Conservation (phyloP, 2,329 filamentous ascomycete genomes). For the Fusarium begoniae region DNA sequence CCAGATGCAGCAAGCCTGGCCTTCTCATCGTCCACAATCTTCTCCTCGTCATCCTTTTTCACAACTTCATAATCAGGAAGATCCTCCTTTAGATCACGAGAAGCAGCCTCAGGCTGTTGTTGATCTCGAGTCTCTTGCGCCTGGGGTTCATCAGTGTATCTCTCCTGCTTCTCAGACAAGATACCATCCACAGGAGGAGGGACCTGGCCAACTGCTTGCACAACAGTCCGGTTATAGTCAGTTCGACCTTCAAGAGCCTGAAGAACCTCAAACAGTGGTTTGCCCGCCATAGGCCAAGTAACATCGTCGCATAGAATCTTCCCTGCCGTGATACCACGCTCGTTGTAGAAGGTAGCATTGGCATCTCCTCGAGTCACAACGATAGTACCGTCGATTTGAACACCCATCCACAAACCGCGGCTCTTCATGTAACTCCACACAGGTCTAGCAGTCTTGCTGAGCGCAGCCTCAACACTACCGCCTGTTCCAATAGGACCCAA, state of each 20-base stretch:
- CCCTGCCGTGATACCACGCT: conserved; percentile 53
- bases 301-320: conserved; percentile 50
- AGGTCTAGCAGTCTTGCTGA: conserved; percentile 57
- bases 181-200: conserved; percentile 32
- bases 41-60: conserved; percentile 13
- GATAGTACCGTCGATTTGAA: conserved; percentile 83
- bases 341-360: conserved; percentile 80
- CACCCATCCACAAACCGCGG: conserved; percentile 79
- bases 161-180: conserved; percentile 45
- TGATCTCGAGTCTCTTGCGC: not conserved
- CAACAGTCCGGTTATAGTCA: conserved; percentile 39
- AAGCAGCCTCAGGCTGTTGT: not conserved
- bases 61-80: conserved; percentile 25
- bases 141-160: conserved; percentile 21
- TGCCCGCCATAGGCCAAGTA: conserved; percentile 52
- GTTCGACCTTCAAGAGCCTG: conserved; percentile 49
- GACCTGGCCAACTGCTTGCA: conserved; percentile 40
- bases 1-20: conserved; percentile 39
- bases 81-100: conserved; percentile 29
- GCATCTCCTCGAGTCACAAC: conserved; percentile 80
- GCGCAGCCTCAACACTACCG: conserved; percentile 60
- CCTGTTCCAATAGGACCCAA: conserved; percentile 69
- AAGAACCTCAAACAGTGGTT: conserved; percentile 52
- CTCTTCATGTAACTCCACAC: conserved; percentile 87
- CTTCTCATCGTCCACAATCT: conserved; percentile 41